Conservation (phyloP, 2,329 filamentous ascomycete genomes). For the Calonectria ilicicola region DNA sequence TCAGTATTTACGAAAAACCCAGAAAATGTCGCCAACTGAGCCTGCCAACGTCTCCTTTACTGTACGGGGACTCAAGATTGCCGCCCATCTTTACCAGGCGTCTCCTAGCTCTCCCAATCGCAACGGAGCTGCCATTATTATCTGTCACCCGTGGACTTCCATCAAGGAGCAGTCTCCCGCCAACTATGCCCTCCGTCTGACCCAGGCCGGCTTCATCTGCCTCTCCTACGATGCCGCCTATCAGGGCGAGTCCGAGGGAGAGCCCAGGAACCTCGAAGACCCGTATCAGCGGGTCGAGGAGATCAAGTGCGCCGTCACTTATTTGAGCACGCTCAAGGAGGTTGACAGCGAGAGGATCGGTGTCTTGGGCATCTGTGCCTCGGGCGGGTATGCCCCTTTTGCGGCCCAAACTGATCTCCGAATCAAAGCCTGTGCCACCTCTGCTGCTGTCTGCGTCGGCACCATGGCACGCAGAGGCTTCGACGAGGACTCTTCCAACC, state of each 20-base stretch:
- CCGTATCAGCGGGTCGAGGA: conserved; percentile 55
- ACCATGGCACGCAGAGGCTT: conserved; percentile 37
- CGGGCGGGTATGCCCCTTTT: conserved; percentile 50
- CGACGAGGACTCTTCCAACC: conserved; percentile 13
- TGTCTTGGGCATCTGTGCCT: conserved; percentile 52
- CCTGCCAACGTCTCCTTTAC: conserved; percentile 12
- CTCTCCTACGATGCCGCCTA: conserved; percentile 52
- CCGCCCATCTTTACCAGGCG: conserved; percentile 22
- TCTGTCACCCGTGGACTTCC: conserved; percentile 45
- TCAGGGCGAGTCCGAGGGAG: conserved; percentile 51
- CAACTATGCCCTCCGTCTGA: conserved; percentile 46
- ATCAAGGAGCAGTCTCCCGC: conserved; percentile 54
- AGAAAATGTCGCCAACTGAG: background rate
- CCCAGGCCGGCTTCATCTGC: conserved; percentile 47
- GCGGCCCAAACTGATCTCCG: conserved; percentile 49
- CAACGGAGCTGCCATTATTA: conserved; percentile 34
- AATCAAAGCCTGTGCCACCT: conserved; percentile 51
- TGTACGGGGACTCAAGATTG: conserved; percentile 11
- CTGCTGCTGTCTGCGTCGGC: conserved; percentile 46
- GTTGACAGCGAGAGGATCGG: conserved; percentile 39
- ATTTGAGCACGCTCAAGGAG: conserved; percentile 38
- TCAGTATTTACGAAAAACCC: background rate
- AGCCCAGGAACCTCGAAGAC: conserved; percentile 52
- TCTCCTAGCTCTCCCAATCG: conserved; percentile 19
- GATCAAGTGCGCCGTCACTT: conserved; percentile 49